A percentile compares a stretch with the other conserved stretches of the same genome.
phyloP scores from a whole-genome alignment of 1,284 basidiomycete species.

The Cystobasidiaceae sp. region DNA sequence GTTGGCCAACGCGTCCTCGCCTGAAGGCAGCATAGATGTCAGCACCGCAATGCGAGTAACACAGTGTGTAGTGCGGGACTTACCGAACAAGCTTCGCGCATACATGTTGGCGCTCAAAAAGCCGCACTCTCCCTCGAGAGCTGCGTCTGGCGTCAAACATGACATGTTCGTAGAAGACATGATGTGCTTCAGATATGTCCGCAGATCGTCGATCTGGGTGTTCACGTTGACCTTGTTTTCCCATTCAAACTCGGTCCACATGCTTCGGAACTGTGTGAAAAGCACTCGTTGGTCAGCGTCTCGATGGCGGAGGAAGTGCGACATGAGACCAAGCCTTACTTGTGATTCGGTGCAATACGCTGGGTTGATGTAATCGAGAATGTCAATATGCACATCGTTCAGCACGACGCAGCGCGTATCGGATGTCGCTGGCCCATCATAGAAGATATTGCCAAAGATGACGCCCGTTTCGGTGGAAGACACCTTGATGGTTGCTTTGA shows the following conservation, averaged over 20 bases:
- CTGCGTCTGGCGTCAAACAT: slow-evolving; percentile 88
- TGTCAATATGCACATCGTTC: slow-evolving; percentile 97
- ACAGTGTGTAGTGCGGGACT: slow-evolving; percentile 40
- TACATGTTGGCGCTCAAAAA: slow-evolving; percentile 93
- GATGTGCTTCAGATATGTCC: slow-evolving; percentile 68
- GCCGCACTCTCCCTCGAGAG: slow-evolving; percentile 76
- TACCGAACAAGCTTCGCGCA: slow-evolving; percentile 80
- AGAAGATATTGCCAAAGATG: slow-evolving; percentile 96
- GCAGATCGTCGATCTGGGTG: slow-evolving; percentile 56
- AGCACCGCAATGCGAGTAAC: background rate
- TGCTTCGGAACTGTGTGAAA: slow-evolving; percentile 71
- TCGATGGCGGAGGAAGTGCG: background rate
- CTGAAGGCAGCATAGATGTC: slow-evolving; percentile 47
- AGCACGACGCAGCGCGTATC: slow-evolving; percentile 74
- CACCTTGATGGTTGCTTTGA: slow-evolving; percentile 97
- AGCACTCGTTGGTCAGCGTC: background rate
- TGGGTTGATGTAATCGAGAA: slow-evolving; percentile 99
- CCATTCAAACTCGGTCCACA: slow-evolving; percentile 99
- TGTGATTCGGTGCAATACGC: slow-evolving; percentile 92
- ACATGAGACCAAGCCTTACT: slow-evolving; percentile 52
- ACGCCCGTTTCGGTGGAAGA: slow-evolving; percentile 97
- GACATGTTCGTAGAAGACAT: slow-evolving; percentile 94
- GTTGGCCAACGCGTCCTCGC: slow-evolving; percentile 95
- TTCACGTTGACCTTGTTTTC: slow-evolving; percentile 94
- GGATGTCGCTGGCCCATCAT: slow-evolving; percentile 73